Evolutionary conservation across 805 yeast genomes (phyloP).

Genomic region (Suhomyces sp.): DNA sequence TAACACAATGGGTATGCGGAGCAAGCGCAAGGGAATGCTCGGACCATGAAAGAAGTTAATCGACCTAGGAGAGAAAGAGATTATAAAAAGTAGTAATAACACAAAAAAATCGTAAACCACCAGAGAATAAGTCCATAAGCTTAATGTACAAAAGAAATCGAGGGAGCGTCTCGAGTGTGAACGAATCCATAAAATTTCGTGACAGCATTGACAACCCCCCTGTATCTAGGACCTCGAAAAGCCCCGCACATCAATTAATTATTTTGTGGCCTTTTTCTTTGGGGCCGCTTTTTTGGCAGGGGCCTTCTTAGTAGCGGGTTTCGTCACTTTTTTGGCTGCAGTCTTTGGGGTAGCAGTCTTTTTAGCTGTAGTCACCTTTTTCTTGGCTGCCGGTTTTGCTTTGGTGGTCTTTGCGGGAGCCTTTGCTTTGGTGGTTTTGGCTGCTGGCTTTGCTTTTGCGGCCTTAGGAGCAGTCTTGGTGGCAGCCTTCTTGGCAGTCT

Average conservation of each 20-base stretch:
- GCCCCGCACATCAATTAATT: background rate
- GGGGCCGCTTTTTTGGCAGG: conserved; percentile 11
- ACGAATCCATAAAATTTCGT: background rate
- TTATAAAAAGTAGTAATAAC: background rate
- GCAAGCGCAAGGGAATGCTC: background rate
- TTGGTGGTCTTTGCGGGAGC: conserved; percentile 14
- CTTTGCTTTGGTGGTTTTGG: conserved; percentile 10
- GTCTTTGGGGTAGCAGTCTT: conserved; percentile 9
- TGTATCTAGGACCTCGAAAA: background rate
- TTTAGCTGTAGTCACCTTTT: conserved; percentile 14
- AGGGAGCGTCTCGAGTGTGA: no score
- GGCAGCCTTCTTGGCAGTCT: conserved; percentile 14
- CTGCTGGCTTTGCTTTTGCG: conserved; percentile 19
- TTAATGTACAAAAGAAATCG: background rate
- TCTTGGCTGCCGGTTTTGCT: conserved; percentile 17
- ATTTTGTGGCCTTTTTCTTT: conserved; percentile 4
- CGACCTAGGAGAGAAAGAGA: background rate
- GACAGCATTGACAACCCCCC: background rate
- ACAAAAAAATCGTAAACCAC: background rate
- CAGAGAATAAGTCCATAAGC: background rate
- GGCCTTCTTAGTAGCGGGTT: conserved; percentile 12
- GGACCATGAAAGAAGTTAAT: background rate
- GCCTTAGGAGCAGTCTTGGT: conserved; percentile 17
- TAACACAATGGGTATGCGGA: background rate
- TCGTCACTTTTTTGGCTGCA: conserved; percentile 11